phyloP scores from a whole-genome alignment of 495 filamentous ascomycete genomes.

The Talaromyces stipitatus region DNA sequence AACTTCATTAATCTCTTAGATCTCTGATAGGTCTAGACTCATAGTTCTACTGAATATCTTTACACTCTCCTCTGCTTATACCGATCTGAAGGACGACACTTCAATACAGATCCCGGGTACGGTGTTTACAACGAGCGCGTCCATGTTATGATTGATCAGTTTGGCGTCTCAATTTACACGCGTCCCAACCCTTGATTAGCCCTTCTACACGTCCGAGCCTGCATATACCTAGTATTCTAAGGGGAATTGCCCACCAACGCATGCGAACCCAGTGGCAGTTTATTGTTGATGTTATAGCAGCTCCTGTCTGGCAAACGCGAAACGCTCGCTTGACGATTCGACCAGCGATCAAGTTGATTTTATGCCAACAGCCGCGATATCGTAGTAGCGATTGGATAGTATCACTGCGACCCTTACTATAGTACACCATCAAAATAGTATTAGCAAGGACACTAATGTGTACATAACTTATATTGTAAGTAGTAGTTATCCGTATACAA shows the following conservation, averaged over 20 bases:
- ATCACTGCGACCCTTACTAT: too few relatives aligned
- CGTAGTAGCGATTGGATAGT: background rate
- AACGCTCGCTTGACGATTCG: constrained; percentile 16
- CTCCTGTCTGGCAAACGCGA: constrained; percentile 11
- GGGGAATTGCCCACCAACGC: background rate
- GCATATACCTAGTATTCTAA: background rate
- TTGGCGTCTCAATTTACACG: background rate
- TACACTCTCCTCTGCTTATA: too few relatives aligned
- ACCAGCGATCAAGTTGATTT: constrained; percentile 7
- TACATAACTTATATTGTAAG: too few relatives aligned
- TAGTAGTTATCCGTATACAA: background rate
- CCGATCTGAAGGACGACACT: background rate
- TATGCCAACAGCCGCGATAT: background rate
- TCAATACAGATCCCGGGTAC: background rate
- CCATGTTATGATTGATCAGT: background rate
- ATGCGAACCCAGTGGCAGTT: background rate
- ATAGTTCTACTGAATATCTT: too few relatives aligned
- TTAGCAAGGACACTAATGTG: too few relatives aligned
- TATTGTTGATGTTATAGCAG: constrained; percentile 2
- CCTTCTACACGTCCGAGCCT: background rate
- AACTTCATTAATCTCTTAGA: background rate
- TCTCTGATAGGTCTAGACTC: too few relatives aligned
- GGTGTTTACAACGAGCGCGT: background rate
- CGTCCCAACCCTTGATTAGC: constrained; percentile 1
- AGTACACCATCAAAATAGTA: background rate